Conservation (phyloP, 2,329 filamentous ascomycete species). For the Cercospora sesami region DNA sequence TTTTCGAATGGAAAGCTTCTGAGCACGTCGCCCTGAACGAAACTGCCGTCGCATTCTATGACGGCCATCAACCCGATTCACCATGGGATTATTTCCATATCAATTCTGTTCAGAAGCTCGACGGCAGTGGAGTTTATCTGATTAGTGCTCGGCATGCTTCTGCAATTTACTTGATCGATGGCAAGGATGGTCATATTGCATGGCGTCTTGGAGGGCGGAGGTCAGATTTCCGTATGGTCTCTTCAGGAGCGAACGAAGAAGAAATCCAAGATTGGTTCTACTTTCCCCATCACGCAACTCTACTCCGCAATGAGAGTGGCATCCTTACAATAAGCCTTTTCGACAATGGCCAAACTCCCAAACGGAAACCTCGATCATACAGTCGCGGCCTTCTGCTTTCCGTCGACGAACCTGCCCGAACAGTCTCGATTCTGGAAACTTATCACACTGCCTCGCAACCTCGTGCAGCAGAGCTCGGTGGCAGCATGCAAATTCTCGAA, state of each 20-base stretch:
- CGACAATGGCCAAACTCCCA: not conserved
- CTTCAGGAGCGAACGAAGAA: not conserved
- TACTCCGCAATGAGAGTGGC: not conserved
- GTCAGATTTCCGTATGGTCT: not conserved
- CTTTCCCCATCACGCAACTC: not conserved
- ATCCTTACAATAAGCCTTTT: not conserved
- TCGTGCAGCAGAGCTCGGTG: not conserved
- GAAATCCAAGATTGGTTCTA: not conserved
- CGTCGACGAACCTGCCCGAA: not conserved
- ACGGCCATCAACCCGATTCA: not conserved
- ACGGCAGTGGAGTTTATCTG: constrained; percentile 41
- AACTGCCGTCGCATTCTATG: constrained; percentile 2
- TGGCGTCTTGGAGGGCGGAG: constrained; percentile 44
- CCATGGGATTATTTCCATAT: constrained; percentile 34
- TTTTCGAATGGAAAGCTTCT: constrained; percentile 49
- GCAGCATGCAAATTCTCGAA: constrained; percentile 5
- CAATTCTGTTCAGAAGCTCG: constrained; percentile 43
- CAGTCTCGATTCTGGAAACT: not conserved
- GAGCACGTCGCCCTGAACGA: constrained; percentile 41
- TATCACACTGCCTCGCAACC: not conserved
- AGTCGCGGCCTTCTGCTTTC: constrained; percentile 1
- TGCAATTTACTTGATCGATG: constrained; percentile 42
- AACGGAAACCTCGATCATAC: not conserved
- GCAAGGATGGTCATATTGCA: constrained; percentile 38
- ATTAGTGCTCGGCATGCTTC: constrained; percentile 44